phyloP scores from a whole-genome alignment of 2,329 filamentous ascomycete genomes.

The Colletotrichum brevisporum region DNA sequence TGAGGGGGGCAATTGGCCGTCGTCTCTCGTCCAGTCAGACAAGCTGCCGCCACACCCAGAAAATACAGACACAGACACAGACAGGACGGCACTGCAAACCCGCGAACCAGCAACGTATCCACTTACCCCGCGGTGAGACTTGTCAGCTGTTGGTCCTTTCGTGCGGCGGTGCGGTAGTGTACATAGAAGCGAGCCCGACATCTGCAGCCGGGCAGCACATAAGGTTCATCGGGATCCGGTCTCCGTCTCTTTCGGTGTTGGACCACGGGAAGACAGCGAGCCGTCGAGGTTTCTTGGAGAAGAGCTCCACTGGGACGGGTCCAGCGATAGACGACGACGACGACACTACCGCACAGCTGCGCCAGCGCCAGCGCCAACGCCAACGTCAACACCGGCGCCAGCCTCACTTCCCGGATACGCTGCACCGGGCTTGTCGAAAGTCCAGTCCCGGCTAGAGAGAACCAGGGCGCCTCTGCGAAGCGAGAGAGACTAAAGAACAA shows the following conservation, averaged over 20 bases:
- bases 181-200: neutral
- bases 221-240: slow-evolving; percentile 19
- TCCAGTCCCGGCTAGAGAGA: too few relatives aligned
- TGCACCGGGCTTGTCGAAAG: neutral
- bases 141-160: neutral
- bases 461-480: too few relatives aligned
- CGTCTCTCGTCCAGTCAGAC: slow-evolving; percentile 1
- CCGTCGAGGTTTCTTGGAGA: slow-evolving; percentile 4
- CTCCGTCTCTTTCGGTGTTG: neutral
- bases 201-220: slow-evolving; percentile 12
- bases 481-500: too few relatives aligned
- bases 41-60: slow-evolving; percentile 1
- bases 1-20: neutral
- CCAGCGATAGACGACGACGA: slow-evolving; percentile 1
- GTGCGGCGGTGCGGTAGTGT: neutral
- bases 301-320: slow-evolving; percentile 19
- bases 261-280: slow-evolving; percentile 16
- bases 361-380: slow-evolving; percentile 9
- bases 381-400: slow-evolving; percentile 2
- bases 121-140: slow-evolving; percentile 3
- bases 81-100: neutral
- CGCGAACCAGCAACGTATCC: neutral
- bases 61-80: neutral
- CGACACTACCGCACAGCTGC: neutral
- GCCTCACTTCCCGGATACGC: neutral